Base-by-base conservation (phyloP, 225 moss, liverwort and hornwort genomes). In the Pseudoscleropodium purum region DNA sequence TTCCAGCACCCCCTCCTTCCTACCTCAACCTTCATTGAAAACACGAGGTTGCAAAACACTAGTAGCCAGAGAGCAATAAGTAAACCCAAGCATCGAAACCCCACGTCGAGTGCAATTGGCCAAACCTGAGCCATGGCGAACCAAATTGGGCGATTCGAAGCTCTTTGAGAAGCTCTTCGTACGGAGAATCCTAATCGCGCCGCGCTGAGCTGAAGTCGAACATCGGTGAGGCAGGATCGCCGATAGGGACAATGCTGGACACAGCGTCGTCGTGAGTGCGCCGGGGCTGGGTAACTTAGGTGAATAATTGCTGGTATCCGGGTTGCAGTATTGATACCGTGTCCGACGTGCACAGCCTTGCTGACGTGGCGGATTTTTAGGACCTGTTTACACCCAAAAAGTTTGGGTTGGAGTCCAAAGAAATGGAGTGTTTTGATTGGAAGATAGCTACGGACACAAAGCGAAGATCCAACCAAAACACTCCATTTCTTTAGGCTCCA, bases 71-170 rank as follows among this genome's bases (percentile, higher is more conserved):
- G 10, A 60, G 33, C 37, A 84, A 78, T 11, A 7, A 7, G 10
- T 4, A 34, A 59, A 68, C 30, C 17, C 82, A 34, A n/a, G 68
- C n/a, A 76, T 68, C 43, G 57, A 92, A 91, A 92, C 86, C 79
- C 37, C 61, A 68, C 36, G 7, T 39, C 18, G 0, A 78, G 43
- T 37, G 51, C 52, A 82, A 45, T 19, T 74, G 76, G 45, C 27
- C 91, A 17, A 89, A 92, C 91, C 87, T 92, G 91, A 82, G 87
- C 87, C 89, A 91, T 91, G 66, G 83, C 51, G 85, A 78, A 92
- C 88, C 89, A 89, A 91, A 87, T 75, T 26, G 61, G 37, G 79
- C 85, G 67, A 82, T 85, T 77, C 66, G 79, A 85, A 70, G 77
- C 87, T 90, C 90, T 37, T 39, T 41, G 18, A 57, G 18, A 85